These are phyloP conservation scores for Aspergillus hancockii DNA, from an alignment of 495 filamentous ascomycete genomes.

Conservation along the genomic window DNA sequence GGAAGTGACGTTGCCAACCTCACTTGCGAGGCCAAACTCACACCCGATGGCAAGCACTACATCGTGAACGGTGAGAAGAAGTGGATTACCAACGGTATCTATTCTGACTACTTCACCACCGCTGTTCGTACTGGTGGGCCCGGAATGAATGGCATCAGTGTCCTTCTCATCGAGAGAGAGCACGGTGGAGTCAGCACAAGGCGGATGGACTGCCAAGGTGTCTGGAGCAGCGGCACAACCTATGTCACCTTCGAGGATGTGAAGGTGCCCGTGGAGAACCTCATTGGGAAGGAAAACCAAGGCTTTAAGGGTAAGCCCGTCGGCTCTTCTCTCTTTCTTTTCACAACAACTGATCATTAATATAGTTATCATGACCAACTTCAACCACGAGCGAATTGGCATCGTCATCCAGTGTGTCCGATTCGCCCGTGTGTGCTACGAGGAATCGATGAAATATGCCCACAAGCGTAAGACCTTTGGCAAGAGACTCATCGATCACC, in stretches of 20 bases:
- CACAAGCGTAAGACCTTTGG: slow-evolving; percentile 95
- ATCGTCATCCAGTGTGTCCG: slow-evolving; percentile 97
- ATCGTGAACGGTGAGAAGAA: slow-evolving; percentile 99
- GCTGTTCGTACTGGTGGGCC: slow-evolving; percentile 83
- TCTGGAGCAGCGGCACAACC: slow-evolving; percentile 91
- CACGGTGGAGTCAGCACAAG: slow-evolving; percentile 83
- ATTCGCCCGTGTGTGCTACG: slow-evolving; percentile 95
- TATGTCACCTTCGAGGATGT: slow-evolving; percentile 98
- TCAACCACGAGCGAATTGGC: slow-evolving; percentile 98
- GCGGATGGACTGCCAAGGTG: slow-evolving; percentile 97
- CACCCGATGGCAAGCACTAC: slow-evolving; percentile 94
- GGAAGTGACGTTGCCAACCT: slow-evolving; percentile 91
- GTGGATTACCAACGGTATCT: slow-evolving; percentile 99
- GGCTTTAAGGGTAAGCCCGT: slow-evolving; percentile 75
- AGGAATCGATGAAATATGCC: slow-evolving; percentile 93
- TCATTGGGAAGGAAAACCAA: slow-evolving; percentile 96
- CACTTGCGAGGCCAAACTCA: slow-evolving; percentile 91
- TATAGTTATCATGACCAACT: slow-evolving; percentile 93
- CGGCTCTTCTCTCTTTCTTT: neutral
- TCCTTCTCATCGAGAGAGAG: slow-evolving; percentile 85
- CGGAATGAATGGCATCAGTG: slow-evolving; percentile 89
- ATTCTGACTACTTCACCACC: slow-evolving; percentile 95
- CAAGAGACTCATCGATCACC: slow-evolving; percentile 93
- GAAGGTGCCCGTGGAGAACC: slow-evolving; percentile 96
- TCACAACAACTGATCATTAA: slow-evolving; percentile 11